phyloP scores from a whole-genome alignment of 305 asterid genomes.

The Withania somnifera region DNA sequence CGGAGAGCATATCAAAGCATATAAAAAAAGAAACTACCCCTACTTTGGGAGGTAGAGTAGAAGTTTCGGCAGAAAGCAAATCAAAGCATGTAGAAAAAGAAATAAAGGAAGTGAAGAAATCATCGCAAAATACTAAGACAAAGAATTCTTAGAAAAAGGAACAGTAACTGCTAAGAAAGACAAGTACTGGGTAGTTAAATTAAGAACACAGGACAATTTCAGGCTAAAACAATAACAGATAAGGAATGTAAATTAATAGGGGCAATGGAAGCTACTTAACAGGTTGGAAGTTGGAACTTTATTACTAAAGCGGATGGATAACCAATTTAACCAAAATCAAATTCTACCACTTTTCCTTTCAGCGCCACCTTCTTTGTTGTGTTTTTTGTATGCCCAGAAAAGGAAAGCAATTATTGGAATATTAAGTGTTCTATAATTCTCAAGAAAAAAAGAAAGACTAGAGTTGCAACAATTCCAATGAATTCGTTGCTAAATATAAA shows the following conservation, averaged over 20 bases:
- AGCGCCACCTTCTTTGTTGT: not conserved
- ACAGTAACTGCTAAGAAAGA: too few species aligned
- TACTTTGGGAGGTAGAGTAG: too few species aligned
- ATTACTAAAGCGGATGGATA: not conserved
- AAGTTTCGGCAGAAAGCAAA: too few species aligned
- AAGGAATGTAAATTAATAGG: not conserved
- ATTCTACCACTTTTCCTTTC: not conserved
- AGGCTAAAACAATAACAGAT: not conserved
- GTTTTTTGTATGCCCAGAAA: not conserved
- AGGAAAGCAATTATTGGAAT: not conserved
- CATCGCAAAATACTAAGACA: too few species aligned
- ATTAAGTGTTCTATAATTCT: not conserved
- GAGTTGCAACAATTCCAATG: not conserved
- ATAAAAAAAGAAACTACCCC: too few species aligned
- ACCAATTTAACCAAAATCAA: not conserved
- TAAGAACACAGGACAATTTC: not conserved
- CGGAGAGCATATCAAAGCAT: too few species aligned
- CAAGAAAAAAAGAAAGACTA: too few species aligned
- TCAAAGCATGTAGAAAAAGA: too few species aligned
- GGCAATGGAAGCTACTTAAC: not conserved
- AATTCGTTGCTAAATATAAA: not conserved
- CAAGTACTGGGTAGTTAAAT: not conserved
- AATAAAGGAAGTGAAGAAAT: too few species aligned
- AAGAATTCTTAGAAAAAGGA: too few species aligned
- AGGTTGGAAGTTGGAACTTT: not conserved